Percentiles rank a stretch among this genome's conserved stretches.
Evolutionary conservation across 345 rosid species (phyloP).

Genomic region (Physaria fendleri): DNA sequence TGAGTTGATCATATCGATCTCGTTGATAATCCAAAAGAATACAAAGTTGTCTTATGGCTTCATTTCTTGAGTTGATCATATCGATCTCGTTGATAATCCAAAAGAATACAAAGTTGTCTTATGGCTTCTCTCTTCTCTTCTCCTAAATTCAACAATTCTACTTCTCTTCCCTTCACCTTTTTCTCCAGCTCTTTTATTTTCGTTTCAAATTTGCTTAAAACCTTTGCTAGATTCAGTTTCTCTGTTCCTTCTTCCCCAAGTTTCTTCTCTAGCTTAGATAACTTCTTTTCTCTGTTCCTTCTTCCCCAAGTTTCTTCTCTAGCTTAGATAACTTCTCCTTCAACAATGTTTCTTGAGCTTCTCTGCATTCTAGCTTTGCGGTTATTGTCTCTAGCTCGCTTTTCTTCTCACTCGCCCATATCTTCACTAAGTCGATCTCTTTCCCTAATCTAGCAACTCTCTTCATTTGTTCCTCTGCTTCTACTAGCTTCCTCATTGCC

Average conservation of each 20-base stretch:
- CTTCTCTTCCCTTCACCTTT: slow-evolving; percentile 40
- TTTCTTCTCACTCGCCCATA: slow-evolving; percentile 34
- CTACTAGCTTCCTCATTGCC: slow-evolving; percentile 31
- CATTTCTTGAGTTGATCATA: slow-evolving; percentile 50
- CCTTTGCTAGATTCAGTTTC: slow-evolving; percentile 31
- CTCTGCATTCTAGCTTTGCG: slow-evolving; percentile 32
- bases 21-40: too few species aligned
- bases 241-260: slow-evolving; percentile 37
- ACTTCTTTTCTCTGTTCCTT: slow-evolving; percentile 41
- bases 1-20: too few species aligned
- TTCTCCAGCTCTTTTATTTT: slow-evolving; percentile 42
- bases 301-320: slow-evolving; percentile 35
- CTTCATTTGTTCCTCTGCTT: slow-evolving; percentile 25
- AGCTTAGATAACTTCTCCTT: slow-evolving; percentile 38
- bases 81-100: slow-evolving; percentile 69
- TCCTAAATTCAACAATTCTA: slow-evolving; percentile 37
- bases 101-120: slow-evolving; percentile 79
- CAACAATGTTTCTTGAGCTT: slow-evolving; percentile 36
- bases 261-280: slow-evolving; percentile 36
- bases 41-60: too few species aligned
- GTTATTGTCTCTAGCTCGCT: slow-evolving; percentile 21
- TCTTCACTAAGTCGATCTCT: slow-evolving; percentile 42
- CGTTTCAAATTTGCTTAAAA: slow-evolving; percentile 30
- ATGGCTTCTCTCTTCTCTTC: slow-evolving; percentile 94
- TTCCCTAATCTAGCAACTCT: slow-evolving; percentile 33